phyloP scores from a whole-genome alignment of 306 rosid species.

The Leucaena leucocephala region DNA sequence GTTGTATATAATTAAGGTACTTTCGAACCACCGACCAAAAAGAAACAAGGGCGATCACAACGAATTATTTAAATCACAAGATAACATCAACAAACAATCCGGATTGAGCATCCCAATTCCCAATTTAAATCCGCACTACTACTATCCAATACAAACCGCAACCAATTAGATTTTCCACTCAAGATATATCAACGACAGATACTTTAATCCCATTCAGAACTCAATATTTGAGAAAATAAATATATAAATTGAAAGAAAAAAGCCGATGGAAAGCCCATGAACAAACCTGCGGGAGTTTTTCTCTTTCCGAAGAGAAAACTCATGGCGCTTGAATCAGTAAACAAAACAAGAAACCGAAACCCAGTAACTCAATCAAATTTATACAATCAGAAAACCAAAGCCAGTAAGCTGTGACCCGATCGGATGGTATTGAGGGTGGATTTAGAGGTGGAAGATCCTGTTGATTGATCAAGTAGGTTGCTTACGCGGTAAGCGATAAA shows the following conservation, averaged over 20 bases:
- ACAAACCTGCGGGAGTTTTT: constrained; percentile 79
- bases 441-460: not conserved
- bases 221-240: not conserved
- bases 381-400: not conserved
- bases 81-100: not conserved
- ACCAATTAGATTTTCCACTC: not conserved
- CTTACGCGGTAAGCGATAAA: constrained; percentile 38
- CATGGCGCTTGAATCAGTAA: constrained; percentile 56
- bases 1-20: not conserved
- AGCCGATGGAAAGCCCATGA: not conserved
- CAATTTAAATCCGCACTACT: not conserved
- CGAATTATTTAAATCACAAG: not conserved
- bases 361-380: constrained; percentile 10
- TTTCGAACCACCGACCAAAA: not conserved
- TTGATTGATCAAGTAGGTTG: constrained; percentile 32
- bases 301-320: constrained; percentile 85
- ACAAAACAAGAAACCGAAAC: not conserved
- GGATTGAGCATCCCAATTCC: not conserved
- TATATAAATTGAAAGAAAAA: not conserved
- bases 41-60: not conserved
- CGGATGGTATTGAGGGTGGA: not conserved
- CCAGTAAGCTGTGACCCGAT: constrained; percentile 12
- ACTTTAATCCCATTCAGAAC: not conserved
- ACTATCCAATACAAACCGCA: constrained; percentile 8
- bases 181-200: not conserved